Base-by-base conservation (phyloP, 352 stramenopile genomes). In the Aphanomyces euteiches region DNA sequence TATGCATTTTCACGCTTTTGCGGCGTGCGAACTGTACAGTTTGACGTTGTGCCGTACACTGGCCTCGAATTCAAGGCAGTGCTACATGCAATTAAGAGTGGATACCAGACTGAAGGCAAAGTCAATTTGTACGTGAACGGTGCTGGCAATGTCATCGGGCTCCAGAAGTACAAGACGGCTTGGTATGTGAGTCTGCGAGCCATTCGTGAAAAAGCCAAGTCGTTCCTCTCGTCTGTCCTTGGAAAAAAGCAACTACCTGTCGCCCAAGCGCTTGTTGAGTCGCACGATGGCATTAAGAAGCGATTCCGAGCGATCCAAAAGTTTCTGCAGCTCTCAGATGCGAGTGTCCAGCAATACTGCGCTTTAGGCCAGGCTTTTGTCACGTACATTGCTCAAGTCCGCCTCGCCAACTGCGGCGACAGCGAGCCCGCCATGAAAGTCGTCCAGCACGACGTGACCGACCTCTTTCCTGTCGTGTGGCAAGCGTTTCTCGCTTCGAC, bases 111-210 rank as follows among this genome's bases (percentile, higher is more conserved):
- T 37, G 86, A 93, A 75, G 86, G 86, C 21, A 77, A 79, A 5
- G 86, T 93, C 45, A 80, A 91, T 59, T 70, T 93, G 37, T 93
- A 90, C 71, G 39, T 92, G 47, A 82, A 93, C 53, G 74, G 69
- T 10, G 54, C 75, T 0, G 82, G 75, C 3, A 73, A 74, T 39
- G 83, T 92, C n/a, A 93, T 93, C 56, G 86, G 86, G 17, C 83
- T 93, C 77, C 81, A 93, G 68, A 93, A 93, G 73, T 79, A 84
- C 75, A 92, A 93, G 71, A 91, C 81, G 8, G 73, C 85, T n/a
- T 93, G 86, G 86, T 93, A 92, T 67, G 85, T 93, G 15, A 89
- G 83, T 74, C 75, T 93, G 57, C 85, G 85, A n/a, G 85, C 85
- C n/a, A 93, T 93, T 71, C 85, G 85, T 13, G 85, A 93, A 69